A percentile compares a stretch with the other conserved stretches of the same genome.
These are phyloP conservation scores for Sporothrix variecibatus DNA, from an alignment of 2,329 filamentous ascomycete species.

Conservation along the genomic window DNA sequence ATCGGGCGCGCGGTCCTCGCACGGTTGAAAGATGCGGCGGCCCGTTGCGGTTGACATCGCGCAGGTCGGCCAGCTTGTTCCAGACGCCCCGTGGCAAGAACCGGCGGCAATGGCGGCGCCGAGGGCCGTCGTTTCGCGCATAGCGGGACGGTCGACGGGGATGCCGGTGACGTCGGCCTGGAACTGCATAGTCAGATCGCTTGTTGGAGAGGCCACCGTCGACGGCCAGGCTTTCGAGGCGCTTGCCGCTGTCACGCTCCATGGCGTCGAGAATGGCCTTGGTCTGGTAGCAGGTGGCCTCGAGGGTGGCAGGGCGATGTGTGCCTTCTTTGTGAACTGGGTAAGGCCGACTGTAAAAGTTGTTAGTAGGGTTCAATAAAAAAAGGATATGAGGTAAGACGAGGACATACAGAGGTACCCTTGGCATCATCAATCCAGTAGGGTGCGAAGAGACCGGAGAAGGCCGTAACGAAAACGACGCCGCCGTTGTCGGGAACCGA, in stretches of 20 bases:
- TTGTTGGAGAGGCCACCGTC: slow-evolving; percentile 91
- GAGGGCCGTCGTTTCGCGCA: slow-evolving; percentile 88
- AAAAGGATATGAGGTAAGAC: slow-evolving; percentile 36
- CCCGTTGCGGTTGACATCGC: slow-evolving; percentile 70
- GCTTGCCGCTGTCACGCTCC: slow-evolving; percentile 80
- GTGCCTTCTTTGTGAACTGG: slow-evolving; percentile 79
- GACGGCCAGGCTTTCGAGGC: slow-evolving; percentile 73
- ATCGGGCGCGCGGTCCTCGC: slow-evolving; percentile 50
- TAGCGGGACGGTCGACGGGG: slow-evolving; percentile 77
- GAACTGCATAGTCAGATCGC: slow-evolving; percentile 86
- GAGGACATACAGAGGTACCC: slow-evolving; percentile 71
- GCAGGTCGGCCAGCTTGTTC: slow-evolving; percentile 72
- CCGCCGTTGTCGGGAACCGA: slow-evolving; percentile 73
- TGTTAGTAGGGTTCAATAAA: neutral
- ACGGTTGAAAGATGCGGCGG: slow-evolving; percentile 69
- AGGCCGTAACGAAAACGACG: slow-evolving; percentile 84
- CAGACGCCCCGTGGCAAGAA: slow-evolving; percentile 79
- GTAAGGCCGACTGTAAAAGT: slow-evolving; percentile 68
- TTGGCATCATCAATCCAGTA: slow-evolving; percentile 95
- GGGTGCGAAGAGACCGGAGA: slow-evolving; percentile 86
- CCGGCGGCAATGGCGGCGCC: slow-evolving; percentile 88
- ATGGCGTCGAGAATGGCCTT: slow-evolving; percentile 90
- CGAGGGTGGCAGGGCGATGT: slow-evolving; percentile 84
- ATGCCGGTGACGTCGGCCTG: slow-evolving; percentile 85
- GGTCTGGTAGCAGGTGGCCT: slow-evolving; percentile 90